Conservation (phyloP, 768 basidiomycete genomes). For the Lactifluus piperatus region DNA sequence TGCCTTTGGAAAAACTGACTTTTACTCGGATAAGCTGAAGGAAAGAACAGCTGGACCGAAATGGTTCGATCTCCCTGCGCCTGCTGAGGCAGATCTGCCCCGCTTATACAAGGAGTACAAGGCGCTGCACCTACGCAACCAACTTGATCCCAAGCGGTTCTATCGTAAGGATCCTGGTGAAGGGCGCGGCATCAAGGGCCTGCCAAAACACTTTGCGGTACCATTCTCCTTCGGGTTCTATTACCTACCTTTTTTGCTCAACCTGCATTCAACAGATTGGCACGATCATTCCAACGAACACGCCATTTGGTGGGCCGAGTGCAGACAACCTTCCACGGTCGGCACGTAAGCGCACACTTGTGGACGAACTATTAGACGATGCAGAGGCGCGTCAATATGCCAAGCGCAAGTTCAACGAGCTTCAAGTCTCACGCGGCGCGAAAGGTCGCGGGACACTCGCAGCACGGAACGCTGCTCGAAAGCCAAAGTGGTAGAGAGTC, state of each 20-base stretch:
- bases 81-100: slow-evolving; percentile 70
- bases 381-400: slow-evolving; percentile 79
- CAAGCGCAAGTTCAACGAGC: slow-evolving; percentile 83
- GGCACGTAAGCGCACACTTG: slow-evolving; percentile 69
- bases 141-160: slow-evolving; percentile 88
- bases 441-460: slow-evolving; percentile 64
- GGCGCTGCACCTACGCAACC: slow-evolving; percentile 76
- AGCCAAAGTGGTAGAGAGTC: slow-evolving; percentile 58
- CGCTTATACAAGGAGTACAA: slow-evolving; percentile 79
- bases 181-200: slow-evolving; percentile 72
- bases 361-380: slow-evolving; percentile 86
- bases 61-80: slow-evolving; percentile 88
- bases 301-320: slow-evolving; percentile 64
- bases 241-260: slow-evolving; percentile 9
- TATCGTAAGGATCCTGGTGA: slow-evolving; percentile 83
- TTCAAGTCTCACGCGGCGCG: slow-evolving; percentile 58
- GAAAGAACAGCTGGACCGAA: slow-evolving; percentile 65
- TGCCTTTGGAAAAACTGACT: neutral
- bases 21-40: slow-evolving; percentile 41
- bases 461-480: slow-evolving; percentile 52
- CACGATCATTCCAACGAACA: slow-evolving; percentile 58
- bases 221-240: slow-evolving; percentile 22
- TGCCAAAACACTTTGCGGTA: slow-evolving; percentile 89
- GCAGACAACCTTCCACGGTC: slow-evolving; percentile 63
- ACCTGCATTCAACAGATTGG: slow-evolving; percentile 49